These are phyloP conservation scores for Tetracentron sinense DNA, from an alignment of 164 flowering plant genomes.

Conservation along the genomic window DNA sequence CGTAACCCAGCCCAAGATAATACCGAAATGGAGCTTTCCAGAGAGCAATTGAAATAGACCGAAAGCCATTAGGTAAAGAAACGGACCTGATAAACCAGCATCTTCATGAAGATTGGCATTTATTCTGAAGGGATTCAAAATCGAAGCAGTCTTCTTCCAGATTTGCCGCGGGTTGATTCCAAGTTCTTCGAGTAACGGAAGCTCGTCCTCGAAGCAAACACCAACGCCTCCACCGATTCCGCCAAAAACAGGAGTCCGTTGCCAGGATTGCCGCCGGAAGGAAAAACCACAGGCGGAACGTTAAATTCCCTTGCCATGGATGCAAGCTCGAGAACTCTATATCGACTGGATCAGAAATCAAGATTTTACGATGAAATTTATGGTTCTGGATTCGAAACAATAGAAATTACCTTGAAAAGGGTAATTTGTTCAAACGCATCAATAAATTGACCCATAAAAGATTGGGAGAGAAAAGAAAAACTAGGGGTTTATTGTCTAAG, in stretches of 20 bases:
- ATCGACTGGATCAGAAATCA: too few species aligned
- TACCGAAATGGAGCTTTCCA: conserved; percentile 87
- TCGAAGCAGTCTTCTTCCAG: conserved; percentile 63
- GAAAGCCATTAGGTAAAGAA: conserved; percentile 57
- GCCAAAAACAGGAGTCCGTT: background rate
- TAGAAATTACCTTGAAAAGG: too few species aligned
- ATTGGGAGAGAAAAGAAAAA: too few species aligned
- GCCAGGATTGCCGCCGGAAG: conserved; percentile 11
- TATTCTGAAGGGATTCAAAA: conserved; percentile 61
- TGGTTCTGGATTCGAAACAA: too few species aligned
- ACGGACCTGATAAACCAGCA: conserved; percentile 85
- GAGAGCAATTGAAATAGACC: conserved; percentile 82
- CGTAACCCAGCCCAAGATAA: conserved; percentile 83
- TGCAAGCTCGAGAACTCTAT: background rate
- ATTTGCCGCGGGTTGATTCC: conserved; percentile 86
- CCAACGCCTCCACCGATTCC: conserved; percentile 22
- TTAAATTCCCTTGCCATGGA: conserved; percentile 22
- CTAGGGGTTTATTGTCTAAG: too few species aligned
- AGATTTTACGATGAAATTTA: too few species aligned
- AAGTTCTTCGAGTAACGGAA: conserved; percentile 83
- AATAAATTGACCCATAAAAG: too few species aligned
- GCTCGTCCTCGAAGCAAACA: conserved; percentile 65
- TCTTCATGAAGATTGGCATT: conserved; percentile 57
- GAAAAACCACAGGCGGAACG: conserved; percentile 22
- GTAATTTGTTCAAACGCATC: too few species aligned